These are phyloP conservation scores for Pelargonium myrrhifolium DNA, from an alignment of 441 rosid species.

Conservation along the genomic window DNA sequence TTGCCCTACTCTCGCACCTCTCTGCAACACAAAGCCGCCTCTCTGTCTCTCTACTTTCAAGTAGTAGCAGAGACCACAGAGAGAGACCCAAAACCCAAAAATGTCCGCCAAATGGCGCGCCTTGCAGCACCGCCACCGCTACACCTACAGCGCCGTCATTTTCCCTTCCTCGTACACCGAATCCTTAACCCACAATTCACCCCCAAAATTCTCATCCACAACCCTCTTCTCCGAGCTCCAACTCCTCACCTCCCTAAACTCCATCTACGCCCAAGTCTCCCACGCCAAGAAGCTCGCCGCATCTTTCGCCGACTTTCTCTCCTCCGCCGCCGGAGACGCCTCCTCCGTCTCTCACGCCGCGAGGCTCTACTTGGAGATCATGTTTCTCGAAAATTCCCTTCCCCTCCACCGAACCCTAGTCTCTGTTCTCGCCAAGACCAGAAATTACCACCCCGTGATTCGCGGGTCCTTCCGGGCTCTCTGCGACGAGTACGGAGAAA, in stretches of 20 bases:
- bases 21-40: background rate
- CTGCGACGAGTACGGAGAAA: slow-evolving; percentile 45
- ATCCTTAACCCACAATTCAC: slow-evolving; percentile 32
- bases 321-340: slow-evolving; percentile 20
- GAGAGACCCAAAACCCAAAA: slow-evolving; percentile 1
- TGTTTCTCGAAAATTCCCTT: slow-evolving; percentile 74
- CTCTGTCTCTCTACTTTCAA: background rate
- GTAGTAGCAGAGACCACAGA: background rate
- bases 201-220: slow-evolving; percentile 26
- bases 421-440: slow-evolving; percentile 56
- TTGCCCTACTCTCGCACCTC: background rate
- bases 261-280: slow-evolving; percentile 63
- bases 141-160: slow-evolving; percentile 69
- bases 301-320: slow-evolving; percentile 41
- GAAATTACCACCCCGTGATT: slow-evolving; percentile 40
- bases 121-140: slow-evolving; percentile 88
- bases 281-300: slow-evolving; percentile 60
- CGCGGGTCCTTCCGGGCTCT: slow-evolving; percentile 50
- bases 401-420: slow-evolving; percentile 77
- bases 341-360: slow-evolving; percentile 31
- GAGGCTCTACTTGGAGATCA: slow-evolving; percentile 50
- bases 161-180: slow-evolving; percentile 50
- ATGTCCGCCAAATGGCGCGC: slow-evolving; percentile 99
- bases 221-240: slow-evolving; percentile 41
- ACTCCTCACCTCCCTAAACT: slow-evolving; percentile 54